phyloP scores from a whole-genome alignment of 1,139 yeast species.

The Kodamaea sp. region DNA sequence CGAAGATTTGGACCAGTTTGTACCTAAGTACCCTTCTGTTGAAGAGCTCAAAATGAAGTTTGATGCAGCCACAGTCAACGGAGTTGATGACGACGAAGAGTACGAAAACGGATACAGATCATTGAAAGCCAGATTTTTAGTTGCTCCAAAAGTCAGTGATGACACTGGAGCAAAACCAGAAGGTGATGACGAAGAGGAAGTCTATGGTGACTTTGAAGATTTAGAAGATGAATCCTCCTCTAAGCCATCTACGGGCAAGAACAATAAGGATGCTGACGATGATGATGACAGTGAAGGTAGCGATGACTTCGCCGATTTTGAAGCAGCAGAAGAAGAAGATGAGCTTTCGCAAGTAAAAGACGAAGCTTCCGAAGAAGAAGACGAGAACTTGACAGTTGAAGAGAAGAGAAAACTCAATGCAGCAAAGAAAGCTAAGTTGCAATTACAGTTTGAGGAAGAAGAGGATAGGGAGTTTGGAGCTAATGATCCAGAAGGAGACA shows the following conservation, averaged over 20 bases:
- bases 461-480: conserved; percentile 78
- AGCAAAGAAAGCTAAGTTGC: conserved; percentile 82
- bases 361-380: conserved; percentile 35
- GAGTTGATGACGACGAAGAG: conserved; percentile 38
- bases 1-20: conserved; percentile 34
- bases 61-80: conserved; percentile 35
- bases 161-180: conserved; percentile 38
- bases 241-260: neutral
- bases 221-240: conserved; percentile 45
- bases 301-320: conserved; percentile 60
- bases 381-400: conserved; percentile 53
- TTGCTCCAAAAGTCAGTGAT: conserved; percentile 59
- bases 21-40: conserved; percentile 44
- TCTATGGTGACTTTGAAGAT: conserved; percentile 81
- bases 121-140: conserved; percentile 62
- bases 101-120: conserved; percentile 48
- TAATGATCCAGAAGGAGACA: conserved; percentile 72
- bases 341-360: conserved; percentile 32
- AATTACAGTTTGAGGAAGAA: conserved; percentile 88
- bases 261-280: conserved; percentile 22
- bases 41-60: conserved; percentile 59
- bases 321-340: conserved; percentile 44
- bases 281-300: conserved; percentile 27
- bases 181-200: conserved; percentile 49
- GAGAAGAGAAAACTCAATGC: conserved; percentile 81